Conservation (phyloP, 805 yeast genomes). For the Kuraishia floccosa region DNA sequence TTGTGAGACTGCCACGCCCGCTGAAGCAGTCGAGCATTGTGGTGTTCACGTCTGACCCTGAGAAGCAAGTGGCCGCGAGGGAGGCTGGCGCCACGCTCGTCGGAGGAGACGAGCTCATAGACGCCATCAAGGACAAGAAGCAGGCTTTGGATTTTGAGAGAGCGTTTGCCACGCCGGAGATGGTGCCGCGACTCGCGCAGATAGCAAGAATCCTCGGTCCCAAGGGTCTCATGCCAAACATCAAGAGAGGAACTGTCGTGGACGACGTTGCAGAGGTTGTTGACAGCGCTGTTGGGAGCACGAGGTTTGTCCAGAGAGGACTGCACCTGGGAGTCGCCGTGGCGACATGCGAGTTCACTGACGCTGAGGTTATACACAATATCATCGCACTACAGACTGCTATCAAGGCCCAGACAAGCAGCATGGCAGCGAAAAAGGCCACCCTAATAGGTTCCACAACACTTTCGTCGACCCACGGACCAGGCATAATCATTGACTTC, state of each 20-base stretch:
- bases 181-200: constrained; percentile 46
- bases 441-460: constrained; percentile 60
- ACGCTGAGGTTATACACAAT: constrained; percentile 63
- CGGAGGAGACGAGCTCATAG: constrained; percentile 67
- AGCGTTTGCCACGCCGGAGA: constrained; percentile 79
- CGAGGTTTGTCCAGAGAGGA: constrained; percentile 69
- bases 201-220: constrained; percentile 84
- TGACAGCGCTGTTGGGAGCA: constrained; percentile 46
- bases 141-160: constrained; percentile 52
- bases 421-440: constrained; percentile 56
- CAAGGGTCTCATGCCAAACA: constrained; percentile 78
- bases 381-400: constrained; percentile 57
- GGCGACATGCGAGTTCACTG: constrained; percentile 70
- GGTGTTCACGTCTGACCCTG: constrained; percentile 54
- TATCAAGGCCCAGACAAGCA: constrained; percentile 37
- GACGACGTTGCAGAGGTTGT: constrained; percentile 49
- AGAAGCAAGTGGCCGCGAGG: constrained; percentile 38
- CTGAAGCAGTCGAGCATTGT: constrained; percentile 53
- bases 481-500: constrained; percentile 60
- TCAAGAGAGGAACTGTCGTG: constrained; percentile 77
- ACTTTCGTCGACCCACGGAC: constrained; percentile 65
- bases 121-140: constrained; percentile 39
- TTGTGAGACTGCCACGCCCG: constrained; percentile 62
- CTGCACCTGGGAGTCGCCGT: constrained; percentile 53
- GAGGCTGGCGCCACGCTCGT: constrained; percentile 50